Base-by-base conservation (phyloP, 176 grass and related monocot species). In the Musa schizocarpa region DNA sequence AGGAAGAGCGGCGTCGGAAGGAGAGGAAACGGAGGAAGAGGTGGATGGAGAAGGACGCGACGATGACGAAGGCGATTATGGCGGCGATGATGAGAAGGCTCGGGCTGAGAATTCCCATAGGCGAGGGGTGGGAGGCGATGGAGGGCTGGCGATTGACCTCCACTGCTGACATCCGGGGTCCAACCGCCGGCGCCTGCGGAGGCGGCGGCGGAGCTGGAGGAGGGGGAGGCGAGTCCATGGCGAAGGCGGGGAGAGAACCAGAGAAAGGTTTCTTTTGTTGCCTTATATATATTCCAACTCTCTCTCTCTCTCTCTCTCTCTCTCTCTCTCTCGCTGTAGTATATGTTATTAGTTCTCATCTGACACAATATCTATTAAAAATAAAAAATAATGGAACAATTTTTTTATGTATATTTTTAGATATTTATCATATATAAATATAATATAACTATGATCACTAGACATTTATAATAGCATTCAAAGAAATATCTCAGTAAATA, bases 81-180 rank as follows among this genome's bases (percentile, higher is more conserved):
- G 21, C 61, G 25, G 25, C 24, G 50, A 84, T 79, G 53, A 79
- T 78, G 55, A 74, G 17, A 13, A 84, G 1, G 48, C 59, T 74
- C 0, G 50, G 21, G 9, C 50, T 34, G 20, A 64, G 58, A 12
- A 62, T 52, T 19, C 14, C 9, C 9, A 14, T 1, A 1, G 10
- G 20, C 6, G 51, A 53, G 9, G 21, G 21, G 2, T 19, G 26
- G 9, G 16, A 50, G 6, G 51, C 8, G 25, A 48, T 8, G 21
- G 50, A 0, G 1, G 17, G 16, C 43, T 29, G 54, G 10, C 63
- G 11, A 4, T 13, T 2, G 13, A 20, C 27, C 2, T 25, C 20
- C 1, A 20, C n/a, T 2, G 20, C 62, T 0, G 21, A 23, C 21
- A 1, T 64, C n/a, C 9, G 10, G 62, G 19, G 19, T 20, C 10